Evolutionary conservation across 495 filamentous ascomycete genomes (phyloP), one percentile per base, ranked within the genome.

Genomic region (Aspergillus mulundensis): DNA sequence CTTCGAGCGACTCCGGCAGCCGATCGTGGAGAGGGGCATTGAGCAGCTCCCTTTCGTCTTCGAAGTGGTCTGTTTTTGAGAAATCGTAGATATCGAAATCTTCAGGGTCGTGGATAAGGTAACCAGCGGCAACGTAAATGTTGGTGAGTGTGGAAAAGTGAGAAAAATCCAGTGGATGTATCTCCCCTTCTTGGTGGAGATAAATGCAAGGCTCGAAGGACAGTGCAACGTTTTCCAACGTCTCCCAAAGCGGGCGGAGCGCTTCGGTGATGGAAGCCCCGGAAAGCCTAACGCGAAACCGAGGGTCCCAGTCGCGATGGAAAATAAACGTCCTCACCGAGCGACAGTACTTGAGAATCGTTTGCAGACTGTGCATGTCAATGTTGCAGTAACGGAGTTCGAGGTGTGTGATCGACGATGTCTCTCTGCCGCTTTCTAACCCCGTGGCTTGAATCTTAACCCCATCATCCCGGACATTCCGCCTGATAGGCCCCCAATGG

Each of bases 401-500:
- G 3, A 53, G 50, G 16, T 53, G 50, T 4, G 24, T 32, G 14
- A 53, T 43, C 10, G 14, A 23, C 20, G 50, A 53, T 7, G n/a
- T 24, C n/a, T 16, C 24, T 3, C 34, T 25, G 42, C 23, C 50
- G 15, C 39, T 39, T 34, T 34, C 23, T 5, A 5, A 23, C 18
- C 28, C 39, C 23, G 15, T 39, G 10, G 7, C 50, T 34, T 32
- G 38, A 19, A 43, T 16, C 23, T 53, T 38, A 43, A 20, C 23
- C 32, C 38, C 38, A 32, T 18, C 38, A 53, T 43, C 39, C 38
- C 49, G 11, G 36, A 21, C 49, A 25, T 52, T 21, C 36, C 50
- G 15, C 24, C 38, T 53, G 21, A 53, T 53, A 4, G 50, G 38
- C 50, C 50, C 50, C 50, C 50, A 53, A 23, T 53, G 40, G 50